A percentile compares a stretch with the other conserved stretches of the same genome.
Evolutionary conservation across 2,329 filamentous ascomycete species (phyloP).

Genomic region (Ascochyta rabiei): DNA sequence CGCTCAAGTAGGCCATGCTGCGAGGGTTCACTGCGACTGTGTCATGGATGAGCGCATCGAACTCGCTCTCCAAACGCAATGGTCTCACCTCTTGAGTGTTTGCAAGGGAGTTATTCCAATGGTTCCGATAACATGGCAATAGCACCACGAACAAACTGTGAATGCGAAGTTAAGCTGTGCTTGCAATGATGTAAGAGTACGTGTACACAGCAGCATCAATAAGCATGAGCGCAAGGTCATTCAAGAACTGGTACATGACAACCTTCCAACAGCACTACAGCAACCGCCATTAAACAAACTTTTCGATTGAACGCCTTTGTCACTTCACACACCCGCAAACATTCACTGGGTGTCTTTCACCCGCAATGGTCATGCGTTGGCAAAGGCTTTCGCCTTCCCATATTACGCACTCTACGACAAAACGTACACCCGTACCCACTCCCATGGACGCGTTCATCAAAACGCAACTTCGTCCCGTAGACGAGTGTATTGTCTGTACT

Average conservation of each 20-base stretch:
- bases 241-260: neutral
- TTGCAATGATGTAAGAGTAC: neutral
- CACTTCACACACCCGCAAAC: constrained; percentile 14
- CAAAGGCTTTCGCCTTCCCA: neutral
- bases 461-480: constrained; percentile 32
- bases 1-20: too few species aligned
- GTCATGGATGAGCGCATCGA: neutral
- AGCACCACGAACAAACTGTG: neutral
- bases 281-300: neutral
- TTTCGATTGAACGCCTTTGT: neutral
- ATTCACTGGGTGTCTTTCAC: constrained; percentile 6
- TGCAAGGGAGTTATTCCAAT: neutral
- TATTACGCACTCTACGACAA: neutral
- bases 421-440: neutral
- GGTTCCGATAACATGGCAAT: neutral
- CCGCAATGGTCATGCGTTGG: neutral
- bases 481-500: constrained; percentile 37
- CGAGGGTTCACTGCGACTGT: neutral
- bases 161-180: neutral
- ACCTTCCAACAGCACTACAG: neutral
- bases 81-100: neutral
- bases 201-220: neutral
- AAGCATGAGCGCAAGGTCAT: neutral
- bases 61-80: neutral
- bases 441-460: constrained; percentile 37